Conservation (phyloP, 169 alveolate genomes). For the Amoebophrya sp. region DNA sequence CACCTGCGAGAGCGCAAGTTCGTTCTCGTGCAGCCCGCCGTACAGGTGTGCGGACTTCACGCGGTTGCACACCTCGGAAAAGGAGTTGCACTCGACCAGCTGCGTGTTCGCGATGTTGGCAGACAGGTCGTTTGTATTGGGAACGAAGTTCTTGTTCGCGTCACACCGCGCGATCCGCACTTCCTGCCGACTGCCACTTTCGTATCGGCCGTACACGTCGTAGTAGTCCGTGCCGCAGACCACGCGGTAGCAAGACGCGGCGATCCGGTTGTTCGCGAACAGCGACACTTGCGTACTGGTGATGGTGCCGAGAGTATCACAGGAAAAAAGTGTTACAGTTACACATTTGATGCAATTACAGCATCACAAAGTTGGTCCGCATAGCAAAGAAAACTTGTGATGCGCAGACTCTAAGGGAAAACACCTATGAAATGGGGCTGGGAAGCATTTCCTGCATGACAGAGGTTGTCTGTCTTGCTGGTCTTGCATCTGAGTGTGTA, state of each 20-base stretch:
- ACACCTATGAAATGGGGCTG: no score
- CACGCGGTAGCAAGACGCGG: conserved; percentile 1
- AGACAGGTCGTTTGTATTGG: background rate
- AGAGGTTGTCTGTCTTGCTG: no score
- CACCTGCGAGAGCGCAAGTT: background rate
- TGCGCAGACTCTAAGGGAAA: no score
- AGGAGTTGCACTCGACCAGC: background rate
- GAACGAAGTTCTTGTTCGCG: background rate
- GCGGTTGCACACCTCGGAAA: background rate
- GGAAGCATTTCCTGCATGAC: no score
- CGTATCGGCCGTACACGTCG: background rate
- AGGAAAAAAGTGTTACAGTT: no score
- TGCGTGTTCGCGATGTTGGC: background rate
- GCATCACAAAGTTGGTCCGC: no score
- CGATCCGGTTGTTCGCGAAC: no score
- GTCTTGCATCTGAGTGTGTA: background rate
- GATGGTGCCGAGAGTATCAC: no score
- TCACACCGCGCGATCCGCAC: background rate
- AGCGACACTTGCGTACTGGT: no score
- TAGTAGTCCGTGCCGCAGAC: background rate
- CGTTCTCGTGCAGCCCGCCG: conserved; percentile 26
- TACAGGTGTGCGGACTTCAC: background rate
- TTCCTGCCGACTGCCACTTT: background rate
- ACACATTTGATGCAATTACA: no score
- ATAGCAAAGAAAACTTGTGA: no score